Conservation (phyloP, 2,329 filamentous ascomycete genomes). For the Diaporthe australafricana region DNA sequence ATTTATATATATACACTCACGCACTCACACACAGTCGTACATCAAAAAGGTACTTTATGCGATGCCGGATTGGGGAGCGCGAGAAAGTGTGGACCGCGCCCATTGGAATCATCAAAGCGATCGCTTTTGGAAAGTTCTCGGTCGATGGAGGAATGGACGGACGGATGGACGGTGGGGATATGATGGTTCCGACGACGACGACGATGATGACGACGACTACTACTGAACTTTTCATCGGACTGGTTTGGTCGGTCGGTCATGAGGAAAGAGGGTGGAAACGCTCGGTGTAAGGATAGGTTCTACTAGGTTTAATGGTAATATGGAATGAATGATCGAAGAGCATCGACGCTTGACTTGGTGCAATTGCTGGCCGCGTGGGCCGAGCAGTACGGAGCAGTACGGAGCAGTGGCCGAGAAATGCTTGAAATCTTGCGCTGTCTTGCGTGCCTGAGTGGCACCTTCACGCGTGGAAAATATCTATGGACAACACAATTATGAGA, state of each 20-base stretch:
- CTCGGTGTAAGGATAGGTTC: conserved; percentile 24
- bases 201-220: conserved; percentile 6
- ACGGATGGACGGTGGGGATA: neutral
- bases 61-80: neutral
- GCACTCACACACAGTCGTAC: neutral
- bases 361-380: neutral
- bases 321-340: conserved; percentile 20
- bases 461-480: too few relatives aligned
- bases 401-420: neutral
- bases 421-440: too few relatives aligned
- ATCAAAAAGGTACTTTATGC: neutral
- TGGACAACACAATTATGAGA: neutral
- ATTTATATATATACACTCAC: neutral
- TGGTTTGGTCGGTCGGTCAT: conserved; percentile 12
- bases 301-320: conserved; percentile 37
- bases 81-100: neutral
- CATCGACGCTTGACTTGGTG: neutral
- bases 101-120: neutral
- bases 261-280: conserved; percentile 1
- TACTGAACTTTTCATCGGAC: conserved; percentile 18
- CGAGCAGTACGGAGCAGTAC: neutral
- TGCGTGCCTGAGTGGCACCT: too few relatives aligned
- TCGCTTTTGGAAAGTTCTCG: conserved; percentile 19
- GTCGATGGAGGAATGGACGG: neutral
- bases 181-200: conserved; percentile 15